phyloP scores from a whole-genome alignment of 1,284 basidiomycete species.

The Papiliotrema flavescens region DNA sequence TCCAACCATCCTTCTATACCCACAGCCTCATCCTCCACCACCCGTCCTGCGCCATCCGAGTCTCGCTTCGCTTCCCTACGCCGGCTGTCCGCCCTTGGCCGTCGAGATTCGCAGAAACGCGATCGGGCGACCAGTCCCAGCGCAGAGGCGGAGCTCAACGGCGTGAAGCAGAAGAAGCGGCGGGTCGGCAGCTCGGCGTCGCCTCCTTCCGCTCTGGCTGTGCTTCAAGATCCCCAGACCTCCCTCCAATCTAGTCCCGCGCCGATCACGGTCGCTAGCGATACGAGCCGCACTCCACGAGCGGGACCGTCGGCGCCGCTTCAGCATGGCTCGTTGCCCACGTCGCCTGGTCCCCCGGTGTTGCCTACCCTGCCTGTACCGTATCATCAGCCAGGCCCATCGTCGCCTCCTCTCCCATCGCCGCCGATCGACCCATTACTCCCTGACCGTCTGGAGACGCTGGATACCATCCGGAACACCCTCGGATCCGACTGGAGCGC shows the following conservation, averaged over 20 bases:
- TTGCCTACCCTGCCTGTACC: neutral
- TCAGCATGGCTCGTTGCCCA: neutral
- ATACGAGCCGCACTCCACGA: no score
- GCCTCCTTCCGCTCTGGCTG: neutral
- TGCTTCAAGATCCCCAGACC: neutral
- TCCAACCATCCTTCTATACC: neutral
- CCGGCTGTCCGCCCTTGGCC: conserved; percentile 2
- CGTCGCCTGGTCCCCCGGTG: neutral
- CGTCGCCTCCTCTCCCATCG: neutral
- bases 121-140: neutral
- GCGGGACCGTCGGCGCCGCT: neutral
- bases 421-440: neutral
- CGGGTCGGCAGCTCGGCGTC: neutral
- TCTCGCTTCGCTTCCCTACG: conserved; percentile 2
- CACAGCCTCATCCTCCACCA: conserved; percentile 1
- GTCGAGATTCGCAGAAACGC: conserved; percentile 2
- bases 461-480: conserved; percentile 28
- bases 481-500: conserved; percentile 26
- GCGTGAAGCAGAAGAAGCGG: conserved; percentile 4
- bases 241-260: no score
- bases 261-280: no score
- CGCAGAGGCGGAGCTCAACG: neutral
- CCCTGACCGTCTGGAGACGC: conserved; percentile 26
- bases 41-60: neutral
- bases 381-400: neutral